Evolutionary conservation across 2,329 filamentous ascomycete species (phyloP), one percentile per base, ranked within the genome.

Genomic region (Cladosporium velox): DNA sequence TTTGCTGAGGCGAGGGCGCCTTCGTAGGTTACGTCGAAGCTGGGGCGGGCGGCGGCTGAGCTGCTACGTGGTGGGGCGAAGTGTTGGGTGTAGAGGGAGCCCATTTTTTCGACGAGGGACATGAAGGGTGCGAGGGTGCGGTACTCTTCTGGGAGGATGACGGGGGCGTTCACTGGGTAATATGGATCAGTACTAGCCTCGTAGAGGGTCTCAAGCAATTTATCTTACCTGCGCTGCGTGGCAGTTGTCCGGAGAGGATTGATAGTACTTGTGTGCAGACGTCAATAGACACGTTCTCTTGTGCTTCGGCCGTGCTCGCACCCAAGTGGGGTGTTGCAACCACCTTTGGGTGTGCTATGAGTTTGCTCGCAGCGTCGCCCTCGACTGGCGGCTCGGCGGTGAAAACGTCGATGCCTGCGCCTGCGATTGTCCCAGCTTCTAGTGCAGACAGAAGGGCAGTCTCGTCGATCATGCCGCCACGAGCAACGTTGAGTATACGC

Each of bases 211-310:
- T n/a, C 4, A 49, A 11, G 26, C 8, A 26, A 12, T 34, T 10
- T 21, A 6, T 28, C 7, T 61, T 41, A 66, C 64, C 64, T 57
- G 64, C 64, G 49, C 71, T 73, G 1, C 90, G 90, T 0, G 91
- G 91, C 1, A 93, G 82, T 0, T 90, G 89, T 3, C 91, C 91
- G 0, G 83, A 82, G 2, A 95, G 81, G 51, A 94, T 91, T 66
- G 89, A 85, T 0, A 91, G 83, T 14, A 93, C 90, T 78, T 95
- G 91, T 38, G 89, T 88, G 77, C 91, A 94, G 10, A 94, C 91
- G 71, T 94, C 91, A 68, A 93, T 86, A 1, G 89, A 91, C 3
- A 93, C 91, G 68, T 93, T 93, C 73, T 94, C 91, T 76, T 95
- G 91, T 0, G 91, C 91, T 82, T 95, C 91, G 38, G 90, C 85